Conservation (phyloP, 495 filamentous ascomycete genomes). For the Rhizodiscina lignyota region DNA sequence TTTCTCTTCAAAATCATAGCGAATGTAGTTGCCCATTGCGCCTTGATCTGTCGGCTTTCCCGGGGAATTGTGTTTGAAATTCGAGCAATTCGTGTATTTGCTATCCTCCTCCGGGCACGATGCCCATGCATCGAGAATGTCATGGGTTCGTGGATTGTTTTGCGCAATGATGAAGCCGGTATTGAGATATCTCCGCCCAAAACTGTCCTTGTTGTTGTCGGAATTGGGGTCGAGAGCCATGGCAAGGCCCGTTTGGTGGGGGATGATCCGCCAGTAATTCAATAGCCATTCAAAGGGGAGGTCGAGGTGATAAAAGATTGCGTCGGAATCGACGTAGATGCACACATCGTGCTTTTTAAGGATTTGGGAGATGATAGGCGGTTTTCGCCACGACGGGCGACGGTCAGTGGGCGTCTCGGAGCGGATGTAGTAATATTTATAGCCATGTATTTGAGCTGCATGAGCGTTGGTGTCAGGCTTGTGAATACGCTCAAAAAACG, state of each 20-base stretch:
- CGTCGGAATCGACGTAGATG: conserved; percentile 34
- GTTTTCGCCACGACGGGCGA: conserved; percentile 32
- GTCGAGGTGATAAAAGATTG: conserved; percentile 29
- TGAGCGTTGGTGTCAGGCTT: conserved; percentile 18
- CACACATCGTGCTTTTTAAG: conserved; percentile 30
- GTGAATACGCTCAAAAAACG: too few relatives aligned
- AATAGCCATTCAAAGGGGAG: conserved; percentile 37
- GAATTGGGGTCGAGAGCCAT: conserved; percentile 1
- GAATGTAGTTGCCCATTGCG: conserved; percentile 1
- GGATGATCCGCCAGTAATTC: conserved; percentile 32
- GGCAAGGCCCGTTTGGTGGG: background rate
- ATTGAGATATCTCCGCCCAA: background rate
- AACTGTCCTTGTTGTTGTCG: conserved; percentile 1
- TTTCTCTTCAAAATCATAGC: background rate
- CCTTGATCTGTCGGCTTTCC: background rate
- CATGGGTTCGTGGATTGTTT: conserved; percentile 1
- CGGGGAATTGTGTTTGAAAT: background rate
- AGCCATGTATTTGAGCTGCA: conserved; percentile 39
- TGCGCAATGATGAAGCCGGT: conserved; percentile 3
- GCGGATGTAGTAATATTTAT: conserved; percentile 34
- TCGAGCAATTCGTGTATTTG: background rate
- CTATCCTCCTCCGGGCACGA: conserved; percentile 1
- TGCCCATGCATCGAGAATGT: background rate
- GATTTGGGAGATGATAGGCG: conserved; percentile 27
- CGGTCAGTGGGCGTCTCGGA: conserved; percentile 16